phyloP scores from a whole-genome alignment of 2,329 filamentous ascomycete genomes.

The Colletotrichum falcatum region DNA sequence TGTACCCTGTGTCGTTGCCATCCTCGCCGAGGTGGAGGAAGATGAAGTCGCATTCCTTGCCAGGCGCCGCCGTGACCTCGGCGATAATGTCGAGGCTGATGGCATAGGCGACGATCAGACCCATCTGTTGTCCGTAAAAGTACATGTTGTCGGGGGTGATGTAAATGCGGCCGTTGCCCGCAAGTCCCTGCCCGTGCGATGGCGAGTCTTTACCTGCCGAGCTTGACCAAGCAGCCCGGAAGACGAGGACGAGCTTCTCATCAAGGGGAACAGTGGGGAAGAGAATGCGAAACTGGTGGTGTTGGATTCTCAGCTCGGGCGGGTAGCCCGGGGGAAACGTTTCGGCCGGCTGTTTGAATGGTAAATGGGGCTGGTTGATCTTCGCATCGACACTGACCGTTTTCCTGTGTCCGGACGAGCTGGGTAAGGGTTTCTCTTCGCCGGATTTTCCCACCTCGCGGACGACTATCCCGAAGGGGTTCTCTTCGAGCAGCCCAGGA shows the following conservation, averaged over 20 bases:
- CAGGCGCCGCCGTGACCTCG: conserved; percentile 90
- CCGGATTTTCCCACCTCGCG: conserved; percentile 49
- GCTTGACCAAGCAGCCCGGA: conserved; percentile 86
- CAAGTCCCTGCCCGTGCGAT: conserved; percentile 62
- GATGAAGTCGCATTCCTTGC: conserved; percentile 92
- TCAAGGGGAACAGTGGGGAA: conserved; percentile 84
- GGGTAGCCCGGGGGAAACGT: conserved; percentile 84
- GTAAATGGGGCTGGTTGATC: conserved; percentile 43
- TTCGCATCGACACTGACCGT: conserved; percentile 58
- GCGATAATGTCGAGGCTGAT: conserved; percentile 81
- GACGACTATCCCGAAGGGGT: conserved; percentile 56
- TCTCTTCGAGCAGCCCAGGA: conserved; percentile 48
- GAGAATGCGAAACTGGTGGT: conserved; percentile 91
- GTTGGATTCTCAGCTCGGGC: conserved; percentile 82
- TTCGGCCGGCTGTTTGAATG: conserved; percentile 56
- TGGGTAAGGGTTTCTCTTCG: conserved; percentile 43
- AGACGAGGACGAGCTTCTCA: conserved; percentile 90
- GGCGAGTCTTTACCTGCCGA: conserved; percentile 57
- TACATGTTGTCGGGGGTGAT: conserved; percentile 90
- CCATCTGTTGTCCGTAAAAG: conserved; percentile 96
- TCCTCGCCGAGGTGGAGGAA: conserved; percentile 81
- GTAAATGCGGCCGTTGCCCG: conserved; percentile 80
- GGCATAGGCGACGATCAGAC: conserved; percentile 85
- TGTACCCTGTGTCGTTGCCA: conserved; percentile 71
- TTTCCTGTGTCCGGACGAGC: conserved; percentile 53